Base-by-base conservation (phyloP, 1,139 yeast genomes). In the Candida sanyaensis region DNA sequence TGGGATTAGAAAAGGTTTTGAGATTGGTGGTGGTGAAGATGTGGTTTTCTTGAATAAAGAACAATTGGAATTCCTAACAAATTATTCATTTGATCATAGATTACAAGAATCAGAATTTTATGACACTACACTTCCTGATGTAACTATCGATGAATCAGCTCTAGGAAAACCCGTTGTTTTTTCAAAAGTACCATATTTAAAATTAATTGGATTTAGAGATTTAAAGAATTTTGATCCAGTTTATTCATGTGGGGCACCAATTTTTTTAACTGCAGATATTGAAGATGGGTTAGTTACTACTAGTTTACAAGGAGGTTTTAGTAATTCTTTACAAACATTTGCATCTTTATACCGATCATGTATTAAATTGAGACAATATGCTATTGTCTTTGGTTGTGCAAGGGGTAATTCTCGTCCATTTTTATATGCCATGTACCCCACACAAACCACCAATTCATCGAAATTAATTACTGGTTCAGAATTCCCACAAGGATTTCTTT, bases 341-440 rank as follows among this genome's bases (percentile, higher is more conserved):
- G 75, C 88, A 1, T 77, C 92, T 0, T 68, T 93, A 7, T 88
- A 83, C 59, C 83, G 80, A 45, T 77, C 86, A 1, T 69, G 95
- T 65, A 60, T 70, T 3, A 73, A 73, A 44, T 70, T 78, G 44
- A 59, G 73, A 4, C 80, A 80, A 58, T 83, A 78, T 56, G 95
- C 88, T 0, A 66, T 93, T 8, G 78, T 87, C 1, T 88, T 91
- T 83, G 92, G 96, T 1, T 80, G 84, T 56, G 59, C 76, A 6
- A 77, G 85, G 50, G 68, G 64, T 43, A 75, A 73, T 51, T 67
- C 90, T 0, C 64, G 76, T 44, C 95, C 97, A 0, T 57, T 71
- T 3, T 55, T 88, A 42, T 86, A 77, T 57, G 80, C 86, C 0
- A 58, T 90, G 50, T 72, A 83, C 44, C 89, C 96, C 0, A 76